A percentile compares a stretch with the other conserved stretches of the same genome.
phyloP scores from a whole-genome alignment of 371 early-diverging fungal species.

The Amoeboaphelidium occidentale region DNA sequence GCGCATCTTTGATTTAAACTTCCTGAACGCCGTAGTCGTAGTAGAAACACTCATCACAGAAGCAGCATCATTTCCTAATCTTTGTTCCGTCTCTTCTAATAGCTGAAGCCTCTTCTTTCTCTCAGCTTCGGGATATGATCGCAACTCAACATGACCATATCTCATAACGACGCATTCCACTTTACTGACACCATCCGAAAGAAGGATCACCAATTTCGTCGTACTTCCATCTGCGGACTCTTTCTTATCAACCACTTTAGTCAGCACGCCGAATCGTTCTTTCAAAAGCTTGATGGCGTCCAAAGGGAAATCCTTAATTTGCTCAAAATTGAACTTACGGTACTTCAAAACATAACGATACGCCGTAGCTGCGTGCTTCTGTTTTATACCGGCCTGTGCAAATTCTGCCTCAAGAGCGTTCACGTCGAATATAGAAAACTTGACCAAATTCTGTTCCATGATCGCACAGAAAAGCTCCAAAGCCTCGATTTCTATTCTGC shows the following conservation, averaged over 20 bases:
- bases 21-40: not conserved
- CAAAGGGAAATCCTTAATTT: not conserved
- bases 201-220: constrained; percentile 19
- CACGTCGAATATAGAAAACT: not conserved
- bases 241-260: constrained; percentile 10
- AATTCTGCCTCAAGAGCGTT: not conserved
- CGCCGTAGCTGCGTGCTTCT: not conserved
- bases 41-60: not conserved
- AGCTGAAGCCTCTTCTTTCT: not conserved
- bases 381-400: not conserved
- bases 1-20: constrained; percentile 21
- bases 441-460: not conserved
- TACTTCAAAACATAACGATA: not conserved
- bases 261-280: not conserved
- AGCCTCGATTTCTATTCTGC: constrained; percentile 6
- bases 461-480: not conserved
- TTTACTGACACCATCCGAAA: constrained; percentile 20
- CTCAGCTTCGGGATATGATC: not conserved
- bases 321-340: not conserved
- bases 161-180: constrained; percentile 22
- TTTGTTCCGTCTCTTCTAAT: not conserved
- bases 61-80: not conserved
- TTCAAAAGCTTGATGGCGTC: not conserved
- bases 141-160: not conserved
- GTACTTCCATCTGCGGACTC: constrained; percentile 19